phyloP scores from a whole-genome alignment of 164 flowering plant species.

The Litsea cubeba region DNA sequence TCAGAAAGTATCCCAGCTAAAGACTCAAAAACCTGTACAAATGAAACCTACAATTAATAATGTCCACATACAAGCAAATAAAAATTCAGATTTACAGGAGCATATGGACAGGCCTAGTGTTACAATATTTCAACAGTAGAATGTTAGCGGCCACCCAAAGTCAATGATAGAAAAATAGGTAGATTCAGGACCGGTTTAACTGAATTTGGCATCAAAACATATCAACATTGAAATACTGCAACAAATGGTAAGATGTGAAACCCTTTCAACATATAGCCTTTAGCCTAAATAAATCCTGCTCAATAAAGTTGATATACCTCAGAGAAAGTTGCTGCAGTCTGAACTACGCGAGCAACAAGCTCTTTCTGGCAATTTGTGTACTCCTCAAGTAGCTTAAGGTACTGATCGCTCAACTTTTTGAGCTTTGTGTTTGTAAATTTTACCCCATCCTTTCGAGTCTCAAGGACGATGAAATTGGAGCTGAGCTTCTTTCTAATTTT shows the following conservation, averaged over 20 bases:
- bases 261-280: not conserved
- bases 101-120: too few species aligned
- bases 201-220: not conserved
- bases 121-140: too few species aligned
- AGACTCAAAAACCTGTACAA: conserved; percentile 73
- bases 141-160: too few species aligned
- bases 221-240: not conserved
- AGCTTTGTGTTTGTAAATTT: conserved; percentile 93
- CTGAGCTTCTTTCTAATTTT: conserved; percentile 84
- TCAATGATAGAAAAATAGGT: too few species aligned
- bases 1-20: conserved; percentile 79
- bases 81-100: not conserved
- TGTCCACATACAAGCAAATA: not conserved
- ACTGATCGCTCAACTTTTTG: conserved; percentile 78
- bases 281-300: not conserved
- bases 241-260: not conserved
- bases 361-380: conserved; percentile 80
- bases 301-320: conserved; percentile 51
- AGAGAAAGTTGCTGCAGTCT: conserved; percentile 73
- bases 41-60: conserved; percentile 12
- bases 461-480: conserved; percentile 75
- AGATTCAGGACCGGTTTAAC: too few species aligned
- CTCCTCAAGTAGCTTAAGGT: conserved; percentile 77
- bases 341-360: conserved; percentile 73
- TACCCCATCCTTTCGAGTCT: conserved; percentile 95